phyloP scores from a whole-genome alignment of 75 land plant genomes.

The Azolla pinnata region DNA sequence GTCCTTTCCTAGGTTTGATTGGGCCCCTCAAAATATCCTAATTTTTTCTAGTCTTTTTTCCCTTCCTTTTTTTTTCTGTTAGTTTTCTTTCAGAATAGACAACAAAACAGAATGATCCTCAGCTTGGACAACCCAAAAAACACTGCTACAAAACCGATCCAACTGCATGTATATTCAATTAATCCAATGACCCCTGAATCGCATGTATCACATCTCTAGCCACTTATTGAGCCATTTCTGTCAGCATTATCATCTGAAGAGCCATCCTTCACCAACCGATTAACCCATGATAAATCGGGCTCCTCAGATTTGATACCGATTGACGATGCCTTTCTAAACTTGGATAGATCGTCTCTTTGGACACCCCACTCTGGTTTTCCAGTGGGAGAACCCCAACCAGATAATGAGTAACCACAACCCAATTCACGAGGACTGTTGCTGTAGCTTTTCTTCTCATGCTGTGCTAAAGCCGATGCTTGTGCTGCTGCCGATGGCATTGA shows the following conservation, averaged over 20 bases:
- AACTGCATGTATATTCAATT: too few species aligned
- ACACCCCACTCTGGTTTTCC: slow-evolving; percentile 67
- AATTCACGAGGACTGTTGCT: slow-evolving; percentile 26
- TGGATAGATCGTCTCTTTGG: slow-evolving; percentile 48
- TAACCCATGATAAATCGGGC: slow-evolving; percentile 58
- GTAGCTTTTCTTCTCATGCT: slow-evolving; percentile 19
- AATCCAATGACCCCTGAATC: too few species aligned
- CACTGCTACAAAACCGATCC: too few species aligned
- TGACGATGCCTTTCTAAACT: slow-evolving; percentile 59
- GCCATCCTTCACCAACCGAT: slow-evolving; percentile 36
- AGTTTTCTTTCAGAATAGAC: too few species aligned
- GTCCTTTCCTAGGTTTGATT: too few species aligned
- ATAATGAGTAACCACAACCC: slow-evolving; percentile 10
- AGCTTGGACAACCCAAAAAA: too few species aligned
- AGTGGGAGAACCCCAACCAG: slow-evolving; percentile 58
- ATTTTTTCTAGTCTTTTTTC: too few species aligned
- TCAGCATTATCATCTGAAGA: slow-evolving; percentile 4
- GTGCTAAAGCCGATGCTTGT: slow-evolving; percentile 21
- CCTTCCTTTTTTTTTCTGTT: too few species aligned
- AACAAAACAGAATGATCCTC: too few species aligned
- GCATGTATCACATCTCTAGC: too few species aligned
- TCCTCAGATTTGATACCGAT: slow-evolving; percentile 40
- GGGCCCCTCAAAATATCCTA: too few species aligned
- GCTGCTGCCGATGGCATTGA: slow-evolving; percentile 17
- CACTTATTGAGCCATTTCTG: too few species aligned